phyloP scores from a whole-genome alignment of 305 asterid genomes.

The Ajuga reptans region DNA sequence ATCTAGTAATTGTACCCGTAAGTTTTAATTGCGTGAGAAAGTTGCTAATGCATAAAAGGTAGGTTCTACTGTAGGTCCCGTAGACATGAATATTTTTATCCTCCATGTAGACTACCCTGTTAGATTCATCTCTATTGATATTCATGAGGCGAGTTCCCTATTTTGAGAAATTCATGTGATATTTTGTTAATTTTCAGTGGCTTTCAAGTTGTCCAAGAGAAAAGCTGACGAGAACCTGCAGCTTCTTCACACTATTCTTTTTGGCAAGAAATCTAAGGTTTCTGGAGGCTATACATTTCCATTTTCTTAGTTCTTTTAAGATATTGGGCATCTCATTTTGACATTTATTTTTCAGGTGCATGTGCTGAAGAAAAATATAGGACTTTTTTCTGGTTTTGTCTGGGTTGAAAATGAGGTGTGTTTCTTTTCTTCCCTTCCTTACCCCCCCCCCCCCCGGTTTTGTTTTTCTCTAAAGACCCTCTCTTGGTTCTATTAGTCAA shows the following conservation, averaged over 20 bases:
- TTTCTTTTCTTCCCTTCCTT: not conserved
- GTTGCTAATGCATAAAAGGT: not conserved
- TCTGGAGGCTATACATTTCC: not conserved
- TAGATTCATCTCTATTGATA: not conserved
- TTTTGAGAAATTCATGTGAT: conserved; percentile 13
- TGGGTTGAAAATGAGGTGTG: conserved; percentile 85
- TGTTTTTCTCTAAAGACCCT: too few species aligned
- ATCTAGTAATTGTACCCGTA: not conserved
- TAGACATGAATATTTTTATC: not conserved
- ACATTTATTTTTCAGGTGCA: conserved; percentile 47
- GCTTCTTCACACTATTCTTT: conserved; percentile 72
- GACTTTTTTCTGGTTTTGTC: conserved; percentile 89
- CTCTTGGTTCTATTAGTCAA: not conserved
- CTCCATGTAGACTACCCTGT: conserved; percentile 6
- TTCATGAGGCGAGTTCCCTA: not conserved
- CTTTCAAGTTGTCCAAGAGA: conserved; percentile 84
- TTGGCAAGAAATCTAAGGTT: conserved; percentile 82
- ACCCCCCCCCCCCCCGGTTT: too few species aligned
- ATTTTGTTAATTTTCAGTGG: conserved; percentile 47
- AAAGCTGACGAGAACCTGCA: conserved; percentile 85
- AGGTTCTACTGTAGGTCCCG: not conserved
- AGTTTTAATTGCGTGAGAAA: not conserved
- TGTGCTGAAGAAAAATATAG: conserved; percentile 66
- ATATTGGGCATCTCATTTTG: conserved; percentile 16
- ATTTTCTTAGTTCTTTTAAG: conserved; percentile 11